A percentile compares a stretch with the other conserved stretches of the same genome.
phyloP scores from a whole-genome alignment of 192 early-diverging fungal species.

The Chytriomyces confervae region DNA sequence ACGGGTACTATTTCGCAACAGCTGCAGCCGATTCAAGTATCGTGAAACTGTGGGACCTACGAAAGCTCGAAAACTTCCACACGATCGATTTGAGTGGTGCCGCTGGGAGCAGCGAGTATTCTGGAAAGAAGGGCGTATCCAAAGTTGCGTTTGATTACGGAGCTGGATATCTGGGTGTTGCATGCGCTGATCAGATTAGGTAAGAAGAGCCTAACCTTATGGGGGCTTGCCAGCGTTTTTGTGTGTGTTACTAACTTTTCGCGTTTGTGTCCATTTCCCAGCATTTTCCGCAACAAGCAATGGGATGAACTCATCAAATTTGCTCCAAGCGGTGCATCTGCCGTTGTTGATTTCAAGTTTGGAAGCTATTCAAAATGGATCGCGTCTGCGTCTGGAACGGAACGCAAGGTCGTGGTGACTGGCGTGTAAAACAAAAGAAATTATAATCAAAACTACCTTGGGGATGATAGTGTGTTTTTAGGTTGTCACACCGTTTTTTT shows the following conservation, averaged over 20 bases:
- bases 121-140: slow-evolving; percentile 40
- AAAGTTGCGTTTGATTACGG: slow-evolving; percentile 80
- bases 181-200: slow-evolving; percentile 54
- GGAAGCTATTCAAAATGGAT: slow-evolving; percentile 51
- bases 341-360: slow-evolving; percentile 52
- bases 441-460: background rate
- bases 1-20: slow-evolving; percentile 92
- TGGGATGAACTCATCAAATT: slow-evolving; percentile 50
- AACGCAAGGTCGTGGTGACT: slow-evolving; percentile 49
- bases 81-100: slow-evolving; percentile 61
- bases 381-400: slow-evolving; percentile 39
- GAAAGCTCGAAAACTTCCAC: slow-evolving; percentile 78
- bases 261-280: slow-evolving; percentile 22
- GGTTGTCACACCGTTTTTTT: background rate
- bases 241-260: background rate
- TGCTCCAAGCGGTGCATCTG: slow-evolving; percentile 17
- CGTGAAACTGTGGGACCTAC: slow-evolving; percentile 92
- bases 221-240: background rate
- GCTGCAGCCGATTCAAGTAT: slow-evolving; percentile 64
- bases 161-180: slow-evolving; percentile 84
- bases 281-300: slow-evolving; percentile 51
- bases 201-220: slow-evolving; percentile 19
- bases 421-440: slow-evolving; percentile 30
- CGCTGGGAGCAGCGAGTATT: slow-evolving; percentile 26
- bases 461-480: background rate